phyloP scores from a whole-genome alignment of 345 rosid genomes.

The Euphorbia lathyris region DNA sequence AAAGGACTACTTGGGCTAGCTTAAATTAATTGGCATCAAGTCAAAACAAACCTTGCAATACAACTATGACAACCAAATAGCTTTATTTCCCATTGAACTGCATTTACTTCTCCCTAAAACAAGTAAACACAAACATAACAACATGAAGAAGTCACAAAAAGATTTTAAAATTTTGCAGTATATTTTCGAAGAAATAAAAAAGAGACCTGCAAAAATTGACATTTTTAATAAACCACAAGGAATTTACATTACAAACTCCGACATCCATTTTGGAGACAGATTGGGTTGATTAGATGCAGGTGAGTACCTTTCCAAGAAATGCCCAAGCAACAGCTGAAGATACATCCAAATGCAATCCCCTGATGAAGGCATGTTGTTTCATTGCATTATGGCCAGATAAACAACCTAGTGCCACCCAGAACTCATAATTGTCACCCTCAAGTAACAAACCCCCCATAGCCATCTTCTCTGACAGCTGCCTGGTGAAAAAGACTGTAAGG shows the following conservation, averaged over 20 bases:
- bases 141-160: not conserved
- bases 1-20: not conserved
- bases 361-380: slow-evolving; percentile 79
- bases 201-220: not conserved
- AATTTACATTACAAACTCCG: not conserved
- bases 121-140: slow-evolving; percentile 1
- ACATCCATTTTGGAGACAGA: not conserved
- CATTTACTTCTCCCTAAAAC: not conserved
- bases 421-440: slow-evolving; percentile 73
- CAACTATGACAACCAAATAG: slow-evolving; percentile 3
- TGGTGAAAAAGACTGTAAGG: slow-evolving; percentile 43
- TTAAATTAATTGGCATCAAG: not conserved
- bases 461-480: slow-evolving; percentile 92
- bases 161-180: not conserved
- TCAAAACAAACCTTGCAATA: not conserved
- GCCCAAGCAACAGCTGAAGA: slow-evolving; percentile 90
- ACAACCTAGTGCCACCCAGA: slow-evolving; percentile 90
- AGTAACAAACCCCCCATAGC: slow-evolving; percentile 77
- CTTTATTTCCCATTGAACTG: not conserved
- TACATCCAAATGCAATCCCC: slow-evolving; percentile 88
- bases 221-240: not conserved
- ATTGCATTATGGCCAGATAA: slow-evolving; percentile 61
- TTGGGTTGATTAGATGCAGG: not conserved
- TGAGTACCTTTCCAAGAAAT: slow-evolving; percentile 77
- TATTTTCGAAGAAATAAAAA: not conserved